Base-by-base conservation (phyloP, 768 basidiomycete species). In the Termitomyces sp. region DNA sequence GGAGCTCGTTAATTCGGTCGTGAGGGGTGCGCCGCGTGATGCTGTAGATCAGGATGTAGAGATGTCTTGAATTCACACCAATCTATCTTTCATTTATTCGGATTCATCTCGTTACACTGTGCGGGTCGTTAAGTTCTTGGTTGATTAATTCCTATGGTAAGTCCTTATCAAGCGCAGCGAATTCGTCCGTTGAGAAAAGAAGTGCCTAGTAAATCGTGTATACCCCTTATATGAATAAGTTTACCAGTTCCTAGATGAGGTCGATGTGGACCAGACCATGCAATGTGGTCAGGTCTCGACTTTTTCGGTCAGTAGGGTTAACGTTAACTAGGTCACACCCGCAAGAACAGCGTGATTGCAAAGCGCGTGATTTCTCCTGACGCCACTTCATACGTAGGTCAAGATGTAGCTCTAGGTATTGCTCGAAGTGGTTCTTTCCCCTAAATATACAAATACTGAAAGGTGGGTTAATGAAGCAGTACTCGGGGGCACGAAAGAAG, bases 1-100 rank as follows among this genome's bases (percentile, higher is more conserved):
- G 61, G 97, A 98, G 69, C 74, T 99, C 30, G 80, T 94, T 51
- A 92, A 86, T 66, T 91, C 90, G 3, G 92, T 94, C 10, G 87
- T 83, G 47, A 79, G 96, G 64, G 96, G 92, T 0, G 94, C 92
- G 33, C 85, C 90, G 28, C 77, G 88, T 63, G 73, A 77, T 13
- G 83, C 82, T 56, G 75, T 76, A n/a, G 80, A 83, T 57, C 83
- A 82, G 56, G 90, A 92, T 67, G 73, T 86, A 43, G 75, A 77
- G 51, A 89, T 88, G 87, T 73, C 75, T 59, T 85, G 67, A 78
- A 57, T 35, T 56, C 10, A 56, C 28, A n/a, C 26, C 35, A 42
- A 40, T 40, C 8, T 26, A 53, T n/a, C 18, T 2, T 52, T 52
- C 20, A 24, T 33, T 53, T 20, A 12, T 14, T 26, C 35, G 5